These are phyloP conservation scores for Alternaria postmessia DNA, from an alignment of 2,329 filamentous ascomycete species.

Conservation along the genomic window DNA sequence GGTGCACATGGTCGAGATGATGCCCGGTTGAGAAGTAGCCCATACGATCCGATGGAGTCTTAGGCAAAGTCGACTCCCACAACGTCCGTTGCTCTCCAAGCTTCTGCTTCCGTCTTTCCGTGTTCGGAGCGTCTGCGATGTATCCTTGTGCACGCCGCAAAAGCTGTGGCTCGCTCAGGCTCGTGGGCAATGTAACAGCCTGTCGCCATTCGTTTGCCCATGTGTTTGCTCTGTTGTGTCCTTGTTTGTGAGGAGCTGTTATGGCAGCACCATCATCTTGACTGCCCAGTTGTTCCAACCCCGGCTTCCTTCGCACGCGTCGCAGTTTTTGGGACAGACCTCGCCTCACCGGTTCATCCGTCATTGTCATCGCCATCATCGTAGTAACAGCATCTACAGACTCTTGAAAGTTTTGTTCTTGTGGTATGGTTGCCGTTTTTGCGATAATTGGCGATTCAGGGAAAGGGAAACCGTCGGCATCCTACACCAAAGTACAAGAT, in stretches of 20 bases:
- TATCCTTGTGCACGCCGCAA: conserved; percentile 12
- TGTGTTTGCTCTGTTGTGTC: conserved; percentile 14
- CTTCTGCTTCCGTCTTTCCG: conserved; percentile 9
- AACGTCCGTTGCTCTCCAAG: conserved; percentile 25
- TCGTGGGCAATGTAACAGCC: background rate
- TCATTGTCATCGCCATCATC: background rate
- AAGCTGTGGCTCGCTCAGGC: conserved; percentile 13
- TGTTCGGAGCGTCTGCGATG: conserved; percentile 5
- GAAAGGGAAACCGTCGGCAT: conserved; percentile 22
- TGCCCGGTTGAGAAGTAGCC: conserved; percentile 16
- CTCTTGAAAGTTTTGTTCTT: conserved; percentile 18
- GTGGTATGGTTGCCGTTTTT: conserved; percentile 7
- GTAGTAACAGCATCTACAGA: conserved; percentile 17
- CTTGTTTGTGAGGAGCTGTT: conserved; percentile 5
- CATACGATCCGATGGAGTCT: conserved; percentile 10
- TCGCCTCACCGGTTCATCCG: conserved; percentile 21
- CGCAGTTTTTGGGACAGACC: conserved; percentile 25
- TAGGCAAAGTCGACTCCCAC: conserved; percentile 34
- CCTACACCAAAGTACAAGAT: conserved; percentile 36
- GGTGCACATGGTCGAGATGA: conserved; percentile 10
- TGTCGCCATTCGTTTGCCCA: conserved; percentile 18
- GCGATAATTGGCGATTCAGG: conserved; percentile 24
- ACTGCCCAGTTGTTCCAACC: conserved; percentile 20
- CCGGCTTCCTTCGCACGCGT: conserved; percentile 25
- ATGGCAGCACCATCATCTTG: conserved; percentile 17